These are phyloP conservation scores for Aspergillus clavatus DNA, from an alignment of 2,329 filamentous ascomycete species.

Conservation along the genomic window DNA sequence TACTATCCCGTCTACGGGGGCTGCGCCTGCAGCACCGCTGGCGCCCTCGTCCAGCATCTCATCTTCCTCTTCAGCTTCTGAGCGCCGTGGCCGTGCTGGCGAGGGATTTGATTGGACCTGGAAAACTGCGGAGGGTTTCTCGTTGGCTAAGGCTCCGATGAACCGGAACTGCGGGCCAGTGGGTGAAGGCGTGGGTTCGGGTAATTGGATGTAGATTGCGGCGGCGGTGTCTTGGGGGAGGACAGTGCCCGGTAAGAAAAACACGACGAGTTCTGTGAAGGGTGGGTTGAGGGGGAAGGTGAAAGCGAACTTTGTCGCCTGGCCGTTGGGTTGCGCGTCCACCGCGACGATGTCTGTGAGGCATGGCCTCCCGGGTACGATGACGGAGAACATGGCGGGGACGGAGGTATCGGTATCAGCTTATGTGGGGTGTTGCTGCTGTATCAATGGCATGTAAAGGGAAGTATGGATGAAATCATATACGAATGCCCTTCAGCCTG, in stretches of 20 bases:
- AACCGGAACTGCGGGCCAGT: conserved; percentile 65
- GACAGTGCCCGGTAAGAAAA: conserved; percentile 72
- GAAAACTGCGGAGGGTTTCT: conserved; percentile 90
- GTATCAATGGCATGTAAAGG: background rate
- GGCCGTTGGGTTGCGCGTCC: conserved; percentile 50
- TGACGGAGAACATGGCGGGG: conserved; percentile 54
- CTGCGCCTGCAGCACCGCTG: conserved; percentile 19
- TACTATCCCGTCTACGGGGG: conserved; percentile 45
- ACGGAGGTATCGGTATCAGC: background rate
- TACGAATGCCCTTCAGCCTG: too few relatives aligned
- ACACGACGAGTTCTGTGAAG: conserved; percentile 76
- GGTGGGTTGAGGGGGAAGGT: conserved; percentile 58
- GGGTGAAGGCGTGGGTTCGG: conserved; percentile 35
- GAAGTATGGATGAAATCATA: background rate
- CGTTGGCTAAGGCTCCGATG: conserved; percentile 80
- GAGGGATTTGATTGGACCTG: conserved; percentile 52
- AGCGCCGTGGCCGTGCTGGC: conserved; percentile 17
- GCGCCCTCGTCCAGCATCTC: conserved; percentile 47
- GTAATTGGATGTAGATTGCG: conserved; percentile 81
- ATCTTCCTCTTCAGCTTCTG: conserved; percentile 35
- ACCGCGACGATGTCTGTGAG: conserved; percentile 51
- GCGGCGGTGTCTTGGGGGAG: conserved; percentile 75
- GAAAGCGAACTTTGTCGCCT: conserved; percentile 60
- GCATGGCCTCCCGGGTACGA: conserved; percentile 57
- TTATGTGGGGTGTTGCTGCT: background rate